Evolutionary conservation across 805 yeast genomes (phyloP).

Genomic region (Teunomyces atbi): DNA sequence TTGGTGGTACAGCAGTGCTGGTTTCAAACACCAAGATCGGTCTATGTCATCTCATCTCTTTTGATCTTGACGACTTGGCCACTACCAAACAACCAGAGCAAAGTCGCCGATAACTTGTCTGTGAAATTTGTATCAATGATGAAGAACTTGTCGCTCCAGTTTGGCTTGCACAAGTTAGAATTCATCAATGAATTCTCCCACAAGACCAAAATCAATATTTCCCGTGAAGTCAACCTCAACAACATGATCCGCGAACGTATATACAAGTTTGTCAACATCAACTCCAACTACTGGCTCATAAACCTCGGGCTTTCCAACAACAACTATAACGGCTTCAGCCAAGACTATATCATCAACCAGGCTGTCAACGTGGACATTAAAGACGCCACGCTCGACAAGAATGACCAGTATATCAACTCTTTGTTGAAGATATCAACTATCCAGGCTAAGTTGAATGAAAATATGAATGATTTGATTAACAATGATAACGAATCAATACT

Average conservation of each 20-base stretch:
- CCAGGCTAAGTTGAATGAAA: conserved; percentile 41
- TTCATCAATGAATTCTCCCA: conserved; percentile 44
- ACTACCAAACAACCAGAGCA: conserved; percentile 28
- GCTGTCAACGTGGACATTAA: conserved; percentile 27
- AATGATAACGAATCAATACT: conserved; percentile 12
- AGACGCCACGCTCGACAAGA: conserved; percentile 7
- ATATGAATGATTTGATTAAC: conserved; percentile 31
- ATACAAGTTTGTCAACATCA: conserved; percentile 41
- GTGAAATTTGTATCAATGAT: conserved; percentile 37
- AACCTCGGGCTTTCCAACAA: conserved; percentile 36
- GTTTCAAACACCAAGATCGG: conserved; percentile 45
- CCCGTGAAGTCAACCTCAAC: conserved; percentile 28
- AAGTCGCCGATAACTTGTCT: conserved; percentile 30
- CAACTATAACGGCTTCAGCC: conserved; percentile 21
- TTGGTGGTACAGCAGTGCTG: conserved; percentile 43
- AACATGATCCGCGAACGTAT: conserved; percentile 39
- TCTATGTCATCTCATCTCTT: conserved; percentile 37
- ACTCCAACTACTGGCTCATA: conserved; percentile 43
- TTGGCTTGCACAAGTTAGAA: conserved; percentile 42
- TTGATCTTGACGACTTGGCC: conserved; percentile 47
- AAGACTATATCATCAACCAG: conserved; percentile 38
- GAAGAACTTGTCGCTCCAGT: conserved; percentile 40
- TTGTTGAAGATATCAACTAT: conserved; percentile 30
- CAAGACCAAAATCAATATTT: conserved; percentile 21
- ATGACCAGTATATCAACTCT: conserved; percentile 24